Evolutionary conservation across 768 basidiomycete species (phyloP).

Genomic region (Pleurotus djamor): DNA sequence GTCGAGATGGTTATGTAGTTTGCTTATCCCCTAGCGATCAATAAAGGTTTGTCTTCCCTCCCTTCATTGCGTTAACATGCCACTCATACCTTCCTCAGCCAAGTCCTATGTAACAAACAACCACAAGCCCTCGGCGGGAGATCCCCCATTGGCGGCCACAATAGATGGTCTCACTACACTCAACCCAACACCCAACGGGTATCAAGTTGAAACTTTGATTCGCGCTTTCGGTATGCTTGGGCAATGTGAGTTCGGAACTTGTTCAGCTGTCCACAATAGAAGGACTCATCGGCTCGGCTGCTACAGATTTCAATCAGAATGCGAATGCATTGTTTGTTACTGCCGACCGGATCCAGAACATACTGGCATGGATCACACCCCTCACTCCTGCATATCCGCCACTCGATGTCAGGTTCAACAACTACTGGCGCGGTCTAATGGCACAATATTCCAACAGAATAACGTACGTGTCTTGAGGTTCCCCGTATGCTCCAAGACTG

Average conservation of each 20-base stretch:
- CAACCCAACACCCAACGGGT: not conserved
- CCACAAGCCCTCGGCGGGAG: not conserved
- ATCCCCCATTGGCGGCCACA: not conserved
- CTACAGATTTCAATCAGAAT: not conserved
- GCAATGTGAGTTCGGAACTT: not conserved
- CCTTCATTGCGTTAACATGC: no score
- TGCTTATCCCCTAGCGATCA: not conserved
- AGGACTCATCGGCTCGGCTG: not conserved
- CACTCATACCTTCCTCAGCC: not conserved
- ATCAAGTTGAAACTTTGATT: not conserved
- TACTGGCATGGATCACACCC: not conserved
- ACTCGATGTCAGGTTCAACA: not conserved
- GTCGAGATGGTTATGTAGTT: not conserved
- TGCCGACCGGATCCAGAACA: not conserved
- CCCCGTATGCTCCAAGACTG: not conserved
- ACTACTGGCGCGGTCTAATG: not conserved
- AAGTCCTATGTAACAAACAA: slow-evolving; percentile 2
- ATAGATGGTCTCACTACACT: not conserved
- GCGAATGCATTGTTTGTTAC: not conserved
- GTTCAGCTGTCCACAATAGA: not conserved
- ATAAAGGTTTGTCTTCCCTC: not conserved
- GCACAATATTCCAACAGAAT: not conserved
- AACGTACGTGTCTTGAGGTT: not conserved
- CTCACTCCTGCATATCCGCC: not conserved
- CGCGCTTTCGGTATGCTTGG: not conserved